A percentile compares a stretch with the other conserved stretches of the same genome.
Evolutionary conservation across 768 basidiomycete species (phyloP).

Genomic region (Podaxis sp.): DNA sequence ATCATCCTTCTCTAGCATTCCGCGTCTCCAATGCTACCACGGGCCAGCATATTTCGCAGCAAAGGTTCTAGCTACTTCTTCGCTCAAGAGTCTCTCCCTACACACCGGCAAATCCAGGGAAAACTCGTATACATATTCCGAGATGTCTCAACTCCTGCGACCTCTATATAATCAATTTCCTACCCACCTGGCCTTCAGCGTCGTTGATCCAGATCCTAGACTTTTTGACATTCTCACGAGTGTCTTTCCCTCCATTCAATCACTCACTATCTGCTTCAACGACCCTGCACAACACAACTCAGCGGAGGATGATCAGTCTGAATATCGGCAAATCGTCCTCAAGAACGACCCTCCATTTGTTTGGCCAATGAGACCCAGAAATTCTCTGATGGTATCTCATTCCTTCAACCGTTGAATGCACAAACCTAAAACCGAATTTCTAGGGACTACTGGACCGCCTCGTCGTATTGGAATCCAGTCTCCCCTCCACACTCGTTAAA

Average conservation of each 20-base stretch:
- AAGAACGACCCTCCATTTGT: background rate
- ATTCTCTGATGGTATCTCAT: background rate
- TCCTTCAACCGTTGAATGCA: background rate
- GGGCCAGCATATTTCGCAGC: slow-evolving; percentile 6
- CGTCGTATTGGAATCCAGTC: background rate
- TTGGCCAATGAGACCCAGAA: slow-evolving; percentile 3
- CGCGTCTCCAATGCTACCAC: background rate
- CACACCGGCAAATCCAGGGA: slow-evolving; percentile 8
- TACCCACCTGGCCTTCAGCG: background rate
- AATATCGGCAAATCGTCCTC: background rate
- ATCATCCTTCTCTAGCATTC: slow-evolving; percentile 2
- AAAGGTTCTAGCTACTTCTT: background rate
- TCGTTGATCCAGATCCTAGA: slow-evolving; percentile 1
- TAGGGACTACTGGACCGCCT: slow-evolving; percentile 9
- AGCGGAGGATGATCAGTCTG: background rate
- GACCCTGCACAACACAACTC: background rate
- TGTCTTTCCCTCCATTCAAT: background rate
- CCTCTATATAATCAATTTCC: background rate
- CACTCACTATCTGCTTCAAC: slow-evolving; percentile 4
- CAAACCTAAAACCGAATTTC: background rate
- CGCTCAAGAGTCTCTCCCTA: background rate
- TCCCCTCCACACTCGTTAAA: background rate
- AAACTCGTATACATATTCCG: background rate
- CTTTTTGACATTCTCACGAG: background rate
- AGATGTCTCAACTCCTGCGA: background rate